Percentiles rank a stretch among this genome's conserved stretches.
Conservation (phyloP, 805 yeast genomes). For the Saccharomycopsis javanensis region DNA sequence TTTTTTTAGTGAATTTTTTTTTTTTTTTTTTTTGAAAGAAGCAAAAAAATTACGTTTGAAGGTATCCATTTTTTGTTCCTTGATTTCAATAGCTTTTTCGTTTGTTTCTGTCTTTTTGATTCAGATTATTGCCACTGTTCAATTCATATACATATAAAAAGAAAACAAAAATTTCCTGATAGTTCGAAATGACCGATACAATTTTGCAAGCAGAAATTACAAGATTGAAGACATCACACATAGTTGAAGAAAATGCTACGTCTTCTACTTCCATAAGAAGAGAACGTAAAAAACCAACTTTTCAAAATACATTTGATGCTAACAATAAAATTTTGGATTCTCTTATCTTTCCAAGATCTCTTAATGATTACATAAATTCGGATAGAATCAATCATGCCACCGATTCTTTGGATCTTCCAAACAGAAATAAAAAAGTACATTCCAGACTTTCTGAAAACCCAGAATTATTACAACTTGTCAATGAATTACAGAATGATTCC, state of each 20-base stretch:
- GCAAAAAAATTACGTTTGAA: too few relatives aligned
- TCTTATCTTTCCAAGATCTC: conserved; percentile 14
- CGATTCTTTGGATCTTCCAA: not conserved
- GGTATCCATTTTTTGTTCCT: too few relatives aligned
- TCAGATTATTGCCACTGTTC: too few relatives aligned
- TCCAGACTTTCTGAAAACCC: not conserved
- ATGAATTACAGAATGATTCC: not conserved
- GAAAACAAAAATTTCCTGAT: not conserved
- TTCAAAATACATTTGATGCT: not conserved
- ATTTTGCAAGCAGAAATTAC: conserved; percentile 2
- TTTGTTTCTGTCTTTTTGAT: too few relatives aligned
- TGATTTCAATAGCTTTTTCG: too few relatives aligned
- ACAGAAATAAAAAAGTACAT: not conserved
- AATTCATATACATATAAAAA: not conserved
- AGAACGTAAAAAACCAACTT: conserved; percentile 1
- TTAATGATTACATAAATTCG: not conserved
- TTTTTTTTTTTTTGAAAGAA: too few relatives aligned
- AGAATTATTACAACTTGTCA: not conserved
- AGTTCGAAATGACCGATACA: not conserved
- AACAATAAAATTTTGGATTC: conserved; percentile 4
- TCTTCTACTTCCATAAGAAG: not conserved
- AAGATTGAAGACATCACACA: not conserved
- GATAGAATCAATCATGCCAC: not conserved
- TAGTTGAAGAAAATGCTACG: not conserved
- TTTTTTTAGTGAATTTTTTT: too few relatives aligned